These are phyloP conservation scores for Agaricales sp. DNA, from an alignment of 1,284 basidiomycete species.

Conservation along the genomic window DNA sequence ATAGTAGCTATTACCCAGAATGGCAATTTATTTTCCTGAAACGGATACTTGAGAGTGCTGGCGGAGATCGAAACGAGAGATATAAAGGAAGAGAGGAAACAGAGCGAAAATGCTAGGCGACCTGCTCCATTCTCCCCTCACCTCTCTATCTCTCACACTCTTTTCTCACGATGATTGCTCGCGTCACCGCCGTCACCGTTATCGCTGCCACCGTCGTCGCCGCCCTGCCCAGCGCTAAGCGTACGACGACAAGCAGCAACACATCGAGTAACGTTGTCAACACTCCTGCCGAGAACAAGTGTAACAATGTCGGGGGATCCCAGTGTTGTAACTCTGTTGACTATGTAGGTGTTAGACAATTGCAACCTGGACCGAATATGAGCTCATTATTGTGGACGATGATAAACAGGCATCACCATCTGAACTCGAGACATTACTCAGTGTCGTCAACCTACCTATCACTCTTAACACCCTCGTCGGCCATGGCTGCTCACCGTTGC, in stretches of 20 bases:
- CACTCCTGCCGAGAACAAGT: constrained; percentile 1
- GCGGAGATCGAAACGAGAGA: not conserved
- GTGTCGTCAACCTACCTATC: not conserved
- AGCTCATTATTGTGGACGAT: not conserved
- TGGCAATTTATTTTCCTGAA: not conserved
- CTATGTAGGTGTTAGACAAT: not conserved
- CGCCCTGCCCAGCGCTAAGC: not conserved
- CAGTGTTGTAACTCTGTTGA: not conserved
- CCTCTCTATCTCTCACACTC: not conserved
- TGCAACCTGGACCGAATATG: not conserved
- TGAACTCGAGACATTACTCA: not conserved
- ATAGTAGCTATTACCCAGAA: not conserved
- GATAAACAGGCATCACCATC: not conserved
- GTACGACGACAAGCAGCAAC: not conserved
- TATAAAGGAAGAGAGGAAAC: not conserved
- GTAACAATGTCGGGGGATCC: not conserved
- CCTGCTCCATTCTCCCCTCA: not conserved
- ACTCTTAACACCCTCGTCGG: not conserved
- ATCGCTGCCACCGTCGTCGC: not conserved
- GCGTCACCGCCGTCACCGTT: not conserved
- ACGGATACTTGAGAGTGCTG: not conserved
- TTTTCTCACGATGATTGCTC: not conserved
- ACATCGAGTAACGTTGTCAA: not conserved
- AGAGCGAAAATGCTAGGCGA: not conserved
- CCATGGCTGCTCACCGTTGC: not conserved